A percentile compares a stretch with the other conserved stretches of the same genome.
Conservation (phyloP, 2,329 filamentous ascomycete genomes). For the Dactylonectria macrodidyma region DNA sequence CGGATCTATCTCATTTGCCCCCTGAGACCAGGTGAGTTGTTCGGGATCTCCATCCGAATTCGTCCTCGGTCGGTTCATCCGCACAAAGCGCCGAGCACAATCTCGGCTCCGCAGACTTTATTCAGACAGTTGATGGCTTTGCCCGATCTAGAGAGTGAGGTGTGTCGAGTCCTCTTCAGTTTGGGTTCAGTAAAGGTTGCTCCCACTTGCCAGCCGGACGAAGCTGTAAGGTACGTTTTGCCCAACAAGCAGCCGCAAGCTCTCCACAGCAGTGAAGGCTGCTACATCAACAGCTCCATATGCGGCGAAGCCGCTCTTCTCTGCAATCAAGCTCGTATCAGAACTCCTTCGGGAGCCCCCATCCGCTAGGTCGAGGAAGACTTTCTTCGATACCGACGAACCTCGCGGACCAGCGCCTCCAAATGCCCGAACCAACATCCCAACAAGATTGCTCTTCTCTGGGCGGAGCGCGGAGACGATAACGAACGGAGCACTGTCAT, state of each 20-base stretch:
- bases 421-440: conserved; percentile 83
- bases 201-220: conserved; percentile 78
- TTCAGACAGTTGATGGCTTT: conserved; percentile 8
- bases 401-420: conserved; percentile 57
- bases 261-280: conserved; percentile 89
- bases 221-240: conserved; percentile 93
- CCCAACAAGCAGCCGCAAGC: conserved; percentile 81
- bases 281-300: conserved; percentile 86
- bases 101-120: conserved; percentile 22
- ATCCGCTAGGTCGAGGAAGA: conserved; percentile 86
- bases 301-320: conserved; percentile 82
- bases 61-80: conserved; percentile 28
- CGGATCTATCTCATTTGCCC: conserved; percentile 22
- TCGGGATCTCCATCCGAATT: conserved; percentile 38
- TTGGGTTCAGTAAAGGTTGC: conserved; percentile 60
- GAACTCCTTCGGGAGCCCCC: conserved; percentile 67
- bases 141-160: neutral
- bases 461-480: conserved; percentile 85
- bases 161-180: conserved; percentile 45
- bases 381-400: conserved; percentile 68
- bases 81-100: conserved; percentile 23
- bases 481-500: conserved; percentile 78
- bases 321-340: conserved; percentile 79
- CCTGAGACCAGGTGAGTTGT: conserved; percentile 26
- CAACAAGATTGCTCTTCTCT: conserved; percentile 84